These are phyloP conservation scores for Laburnicola sp. DNA, from an alignment of 2,329 filamentous ascomycete genomes.

Conservation along the genomic window DNA sequence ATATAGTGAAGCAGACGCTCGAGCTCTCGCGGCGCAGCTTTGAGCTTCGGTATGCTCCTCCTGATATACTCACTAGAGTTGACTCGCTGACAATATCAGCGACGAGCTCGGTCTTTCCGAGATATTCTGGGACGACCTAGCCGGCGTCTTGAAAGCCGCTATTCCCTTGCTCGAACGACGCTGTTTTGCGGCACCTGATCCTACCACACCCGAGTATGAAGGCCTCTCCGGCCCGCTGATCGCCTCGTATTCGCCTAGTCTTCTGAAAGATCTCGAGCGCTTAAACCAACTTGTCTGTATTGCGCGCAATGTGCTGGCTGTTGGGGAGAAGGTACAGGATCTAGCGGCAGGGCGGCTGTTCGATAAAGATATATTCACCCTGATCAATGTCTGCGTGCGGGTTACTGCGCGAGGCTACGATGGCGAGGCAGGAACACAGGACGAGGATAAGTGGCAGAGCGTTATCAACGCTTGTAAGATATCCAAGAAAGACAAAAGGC, in stretches of 20 bases:
- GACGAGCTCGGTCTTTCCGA: conserved; percentile 60
- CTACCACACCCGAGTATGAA: conserved; percentile 59
- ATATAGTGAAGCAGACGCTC: conserved; percentile 62
- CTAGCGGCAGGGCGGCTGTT: conserved; percentile 63
- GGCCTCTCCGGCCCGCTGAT: conserved; percentile 64
- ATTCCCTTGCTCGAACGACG: conserved; percentile 64
- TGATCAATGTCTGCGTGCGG: conserved; percentile 66
- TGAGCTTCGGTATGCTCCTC: conserved; percentile 52
- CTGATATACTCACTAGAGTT: too few species aligned
- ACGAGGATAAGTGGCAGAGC: conserved; percentile 67
- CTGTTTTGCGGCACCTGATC: conserved; percentile 64
- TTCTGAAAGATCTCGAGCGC: conserved; percentile 65
- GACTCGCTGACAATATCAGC: conserved; percentile 37
- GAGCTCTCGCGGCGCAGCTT: conserved; percentile 61
- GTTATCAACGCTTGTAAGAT: conserved; percentile 60
- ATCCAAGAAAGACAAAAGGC: too few species aligned
- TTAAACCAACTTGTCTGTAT: conserved; percentile 65
- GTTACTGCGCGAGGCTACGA: conserved; percentile 68
- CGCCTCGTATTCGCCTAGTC: conserved; percentile 59
- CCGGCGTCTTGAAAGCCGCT: conserved; percentile 60
- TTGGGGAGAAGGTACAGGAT: conserved; percentile 64
- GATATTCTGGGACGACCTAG: conserved; percentile 63
- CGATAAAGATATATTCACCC: conserved; percentile 62
- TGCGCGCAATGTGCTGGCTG: conserved; percentile 63
- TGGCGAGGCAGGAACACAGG: conserved; percentile 62